Evolutionary conservation across 2,329 filamentous ascomycete species (phyloP).

Genomic region (Geosmithia putterillii): DNA sequence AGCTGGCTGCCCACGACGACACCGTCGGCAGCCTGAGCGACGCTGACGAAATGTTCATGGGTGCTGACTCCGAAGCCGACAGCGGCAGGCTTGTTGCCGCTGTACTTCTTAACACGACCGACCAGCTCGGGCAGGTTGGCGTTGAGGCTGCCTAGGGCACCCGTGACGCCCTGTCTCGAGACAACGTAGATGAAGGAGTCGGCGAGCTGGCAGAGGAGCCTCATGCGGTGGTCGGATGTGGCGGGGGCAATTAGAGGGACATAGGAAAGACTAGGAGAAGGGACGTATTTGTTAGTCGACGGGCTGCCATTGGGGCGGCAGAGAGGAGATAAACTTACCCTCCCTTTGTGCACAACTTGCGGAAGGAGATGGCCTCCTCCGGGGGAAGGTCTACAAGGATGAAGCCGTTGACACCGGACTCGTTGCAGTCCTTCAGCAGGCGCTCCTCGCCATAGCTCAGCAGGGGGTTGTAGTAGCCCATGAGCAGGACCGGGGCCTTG

Average conservation of each 20-base stretch:
- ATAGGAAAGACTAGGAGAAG: slow-evolving; percentile 82
- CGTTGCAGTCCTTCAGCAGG: slow-evolving; percentile 72
- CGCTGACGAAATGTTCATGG: slow-evolving; percentile 79
- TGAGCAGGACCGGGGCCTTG: slow-evolving; percentile 73
- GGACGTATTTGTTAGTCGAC: background rate
- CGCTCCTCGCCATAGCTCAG: slow-evolving; percentile 88
- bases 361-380: slow-evolving; percentile 89
- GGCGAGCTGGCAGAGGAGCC: slow-evolving; percentile 87
- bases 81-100: slow-evolving; percentile 78
- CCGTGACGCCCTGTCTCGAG: slow-evolving; percentile 92
- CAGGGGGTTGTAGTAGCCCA: slow-evolving; percentile 98
- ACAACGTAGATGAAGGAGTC: slow-evolving; percentile 99
- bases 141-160: slow-evolving; percentile 74
- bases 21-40: slow-evolving; percentile 76
- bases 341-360: slow-evolving; percentile 67
- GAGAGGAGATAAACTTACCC: slow-evolving; percentile 36
- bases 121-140: slow-evolving; percentile 71
- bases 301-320: background rate
- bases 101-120: slow-evolving; percentile 79
- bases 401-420: slow-evolving; percentile 85
- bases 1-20: slow-evolving; percentile 97
- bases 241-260: slow-evolving; percentile 93
- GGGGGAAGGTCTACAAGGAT: slow-evolving; percentile 93
- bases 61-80: slow-evolving; percentile 97
- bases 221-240: slow-evolving; percentile 88